Percentiles rank a stretch among this genome's conserved stretches.
phyloP scores from a whole-genome alignment of 2,329 filamentous ascomycete species.

The Botrytis porri region DNA sequence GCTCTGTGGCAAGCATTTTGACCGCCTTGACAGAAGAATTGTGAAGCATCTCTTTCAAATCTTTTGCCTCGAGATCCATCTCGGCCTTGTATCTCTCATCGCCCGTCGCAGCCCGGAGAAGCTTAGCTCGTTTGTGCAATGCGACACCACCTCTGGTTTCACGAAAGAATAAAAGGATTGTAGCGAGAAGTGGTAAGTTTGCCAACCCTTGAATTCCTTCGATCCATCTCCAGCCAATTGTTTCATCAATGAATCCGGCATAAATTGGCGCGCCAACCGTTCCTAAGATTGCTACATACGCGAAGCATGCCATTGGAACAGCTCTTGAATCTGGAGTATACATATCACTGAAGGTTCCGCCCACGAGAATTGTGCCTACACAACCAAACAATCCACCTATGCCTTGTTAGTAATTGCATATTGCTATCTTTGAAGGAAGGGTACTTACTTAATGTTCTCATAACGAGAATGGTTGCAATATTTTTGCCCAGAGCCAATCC shows the following conservation, averaged over 20 bases:
- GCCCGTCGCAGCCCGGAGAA: constrained; percentile 62
- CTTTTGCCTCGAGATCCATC: constrained; percentile 50
- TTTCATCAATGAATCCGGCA: constrained; percentile 55
- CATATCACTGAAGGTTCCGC: constrained; percentile 85
- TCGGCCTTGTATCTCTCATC: constrained; percentile 50
- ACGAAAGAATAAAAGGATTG: constrained; percentile 68
- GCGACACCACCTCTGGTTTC: constrained; percentile 81
- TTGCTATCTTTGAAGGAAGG: constrained; percentile 35
- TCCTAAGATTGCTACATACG: constrained; percentile 66
- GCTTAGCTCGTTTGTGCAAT: constrained; percentile 68
- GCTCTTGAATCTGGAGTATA: constrained; percentile 76
- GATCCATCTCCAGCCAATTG: constrained; percentile 75
- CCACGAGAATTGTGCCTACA: constrained; percentile 70
- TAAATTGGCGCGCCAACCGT: constrained; percentile 70
- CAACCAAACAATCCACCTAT: constrained; percentile 63
- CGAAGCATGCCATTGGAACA: constrained; percentile 83
- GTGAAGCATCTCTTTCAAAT: constrained; percentile 62
- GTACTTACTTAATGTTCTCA: constrained; percentile 49
- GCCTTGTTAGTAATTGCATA: neutral
- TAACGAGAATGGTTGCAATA: constrained; percentile 69
- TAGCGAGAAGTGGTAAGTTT: constrained; percentile 58
- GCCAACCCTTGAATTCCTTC: constrained; percentile 80
- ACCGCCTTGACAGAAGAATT: constrained; percentile 76
- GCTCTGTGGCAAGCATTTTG: constrained; percentile 65
- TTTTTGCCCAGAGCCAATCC: constrained; percentile 70